Evolutionary conservation across 441 rosid species (phyloP), one percentile per base, ranked within the genome.

Genomic region (Sinapis alba): DNA sequence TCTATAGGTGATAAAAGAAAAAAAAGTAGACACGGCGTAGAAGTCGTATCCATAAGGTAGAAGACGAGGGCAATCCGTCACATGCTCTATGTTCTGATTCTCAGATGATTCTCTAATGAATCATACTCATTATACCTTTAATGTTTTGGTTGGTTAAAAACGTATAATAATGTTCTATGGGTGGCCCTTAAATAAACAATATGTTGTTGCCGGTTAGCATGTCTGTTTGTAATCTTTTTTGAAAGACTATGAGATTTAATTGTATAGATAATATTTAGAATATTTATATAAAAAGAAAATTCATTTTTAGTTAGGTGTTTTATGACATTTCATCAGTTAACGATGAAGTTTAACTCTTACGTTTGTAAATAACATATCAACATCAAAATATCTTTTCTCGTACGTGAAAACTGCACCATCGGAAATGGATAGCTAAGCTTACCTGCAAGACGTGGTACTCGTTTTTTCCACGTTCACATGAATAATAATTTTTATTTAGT

Each of bases 351-450:
- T 36, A 15, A 45, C 38, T 23, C 21, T 57, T 15, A 57, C 5
- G 38, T 54, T 54, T 56, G 34, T 54, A 54, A 32, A 20, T 4
- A 4, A 16, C 7, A 50, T 36, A 41, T 38, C 54, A 7, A 45
- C 65, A 61, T 71, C 50, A 28, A 71, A 30, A 21, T 71, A 51
- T 72, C 26, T 72, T 72, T 62, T 72, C 18, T 72, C 16, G 62
- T 30, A 62, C 69, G 75, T 50, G 62, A 72, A 58, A 61, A 61
- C 75, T 62, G 24, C 68, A 72, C 62, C 75, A 62, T 50, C 26
- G 53, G 34, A 62, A 72, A 32, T 62, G 76, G 62, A 21, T 72
- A 51, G 69, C 41, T 51, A 50, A 62, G 76, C 76, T 72, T 62
- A 72, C 75, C 69, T 72, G 18, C 11, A 45, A 62, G 51, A 62